A percentile compares a stretch with the other conserved stretches of the same genome.
These are phyloP conservation scores for Sclerotinia sclerotiorum DNA, from an alignment of 2,329 filamentous ascomycete genomes.

Conservation along the genomic window DNA sequence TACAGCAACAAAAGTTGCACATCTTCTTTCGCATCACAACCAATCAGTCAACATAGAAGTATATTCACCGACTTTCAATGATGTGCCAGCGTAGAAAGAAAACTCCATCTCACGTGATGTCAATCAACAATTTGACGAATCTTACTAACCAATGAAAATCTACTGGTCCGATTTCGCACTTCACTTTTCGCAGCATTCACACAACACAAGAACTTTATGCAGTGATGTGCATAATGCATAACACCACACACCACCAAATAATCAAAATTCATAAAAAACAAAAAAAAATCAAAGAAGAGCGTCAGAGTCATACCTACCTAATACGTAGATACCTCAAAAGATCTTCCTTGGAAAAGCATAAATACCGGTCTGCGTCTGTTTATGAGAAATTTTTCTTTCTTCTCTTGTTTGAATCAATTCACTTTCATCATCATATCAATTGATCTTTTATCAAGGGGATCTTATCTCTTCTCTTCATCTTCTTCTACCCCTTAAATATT, in stretches of 20 bases:
- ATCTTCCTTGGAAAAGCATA: conserved; percentile 15
- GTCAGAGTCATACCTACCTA: conserved; percentile 16
- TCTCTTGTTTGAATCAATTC: background rate
- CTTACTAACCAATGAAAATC: conserved; percentile 7
- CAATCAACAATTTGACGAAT: background rate
- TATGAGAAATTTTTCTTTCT: background rate
- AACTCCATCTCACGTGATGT: background rate
- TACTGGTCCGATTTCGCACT: conserved; percentile 11
- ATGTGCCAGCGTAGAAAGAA: no score
- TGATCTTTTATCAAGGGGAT: background rate
- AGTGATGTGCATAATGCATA: background rate
- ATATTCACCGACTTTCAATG: background rate
- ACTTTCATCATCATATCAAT: background rate
- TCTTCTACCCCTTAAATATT: background rate
- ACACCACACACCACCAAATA: background rate
- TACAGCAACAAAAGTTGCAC: background rate
- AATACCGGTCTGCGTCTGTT: background rate
- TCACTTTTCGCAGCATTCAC: background rate
- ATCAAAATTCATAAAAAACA: background rate
- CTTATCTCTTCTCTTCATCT: background rate
- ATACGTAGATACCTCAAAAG: background rate
- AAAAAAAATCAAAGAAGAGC: background rate
- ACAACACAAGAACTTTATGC: background rate
- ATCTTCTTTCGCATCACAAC: background rate
- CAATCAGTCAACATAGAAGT: background rate